Base-by-base conservation (phyloP, 345 rosid species). In the Dovyalis caffra region DNA sequence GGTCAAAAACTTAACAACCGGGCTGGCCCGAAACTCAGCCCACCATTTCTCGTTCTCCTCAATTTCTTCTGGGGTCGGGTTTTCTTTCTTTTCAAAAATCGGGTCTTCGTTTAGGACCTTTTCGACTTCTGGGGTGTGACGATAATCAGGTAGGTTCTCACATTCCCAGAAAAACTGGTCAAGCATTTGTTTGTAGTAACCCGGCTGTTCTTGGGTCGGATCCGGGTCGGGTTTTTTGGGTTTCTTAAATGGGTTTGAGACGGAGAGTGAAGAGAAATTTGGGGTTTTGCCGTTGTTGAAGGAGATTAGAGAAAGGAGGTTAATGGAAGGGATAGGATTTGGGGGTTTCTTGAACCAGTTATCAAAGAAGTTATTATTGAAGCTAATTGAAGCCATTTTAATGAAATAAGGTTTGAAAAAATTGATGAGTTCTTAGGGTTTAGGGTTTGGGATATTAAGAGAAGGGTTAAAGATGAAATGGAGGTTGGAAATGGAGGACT, bases 41-140 rank as follows among this genome's bases (percentile, higher is more conserved):
- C 94, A 89, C 97, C 94, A 89, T 81, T 74, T 77, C 84, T 92
- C 84, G 69, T 90, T 92, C 78, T 90, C 91, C 70, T 80, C 80
- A 33, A 87, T 57, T 77, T 92, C 98, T 31, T 90, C 87, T 45
- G 80, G 64, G 5, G 86, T 87, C 6, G 97, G 93, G 68, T 90
- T 88, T 78, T 92, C 93, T 75, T 90, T 90, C 78, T 84, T 86
- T 43, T 90, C 93, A 53, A 88, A 87, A 34, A 79, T 1, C 0
- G 89, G 87, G 74, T 90, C 92, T 45, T 90, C 91, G 34, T 73
- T 87, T 0, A 92, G 83, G 71, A 91, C 82, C 64, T 80, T 83
- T 10, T 92, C 97, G 26, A 94, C 97, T 80, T 92, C 90, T 0
- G 97, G 92, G 1, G 97, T 47, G 86, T 91, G 90, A 34, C 93